Evolutionary conservation across 306 rosid species (phyloP), one percentile per base, ranked within the genome.

Genomic region (Acacia acuminata): DNA sequence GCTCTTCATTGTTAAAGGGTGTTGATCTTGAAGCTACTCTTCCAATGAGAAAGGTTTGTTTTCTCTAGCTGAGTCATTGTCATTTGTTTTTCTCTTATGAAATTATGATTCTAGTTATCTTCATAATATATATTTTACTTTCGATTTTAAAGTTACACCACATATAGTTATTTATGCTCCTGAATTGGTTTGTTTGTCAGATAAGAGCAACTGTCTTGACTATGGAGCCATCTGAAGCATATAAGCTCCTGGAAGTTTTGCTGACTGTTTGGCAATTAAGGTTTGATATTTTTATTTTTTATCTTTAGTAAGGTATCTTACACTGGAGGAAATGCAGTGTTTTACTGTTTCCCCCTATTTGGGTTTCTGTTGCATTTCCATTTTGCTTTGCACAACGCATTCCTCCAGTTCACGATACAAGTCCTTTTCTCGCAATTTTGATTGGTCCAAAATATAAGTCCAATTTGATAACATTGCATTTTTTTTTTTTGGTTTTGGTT

Each of bases 181-280:
- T 85, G 72, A 84, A 71, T 58, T 82, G 72, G 71, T 84, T 64
- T 72, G 36, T 81, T 32, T 60, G 60, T 85, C 87, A 96, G 98
- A 87, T 94, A 82, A 89, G 85, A 87, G 88, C 83, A 25, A 77
- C 84, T 60, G 88, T 94, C 83, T 69, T 88, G 82, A 91, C 94
- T 32, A 82, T 94, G 84, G 84, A 15, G 78, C 88, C 97, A 58
- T 48, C 81, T 2, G 89, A 90, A 20, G 94, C 97, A 76, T 84
- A 69, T 88, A 91, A 86, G 87, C 89, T 96, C 64, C 81, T 96
- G 65, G 88, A 86, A 81, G 85, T 73, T 36, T 85, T 94, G 70
- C 86, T 92, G 73, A 89, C 78, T 73, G 63, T 81, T 75, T 96
- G 99, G 99, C 86, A 91, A 73, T 91, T 89, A 69, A 92, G 99